Evolutionary conservation across 306 rosid genomes (phyloP).

Genomic region (Neltuma alba): DNA sequence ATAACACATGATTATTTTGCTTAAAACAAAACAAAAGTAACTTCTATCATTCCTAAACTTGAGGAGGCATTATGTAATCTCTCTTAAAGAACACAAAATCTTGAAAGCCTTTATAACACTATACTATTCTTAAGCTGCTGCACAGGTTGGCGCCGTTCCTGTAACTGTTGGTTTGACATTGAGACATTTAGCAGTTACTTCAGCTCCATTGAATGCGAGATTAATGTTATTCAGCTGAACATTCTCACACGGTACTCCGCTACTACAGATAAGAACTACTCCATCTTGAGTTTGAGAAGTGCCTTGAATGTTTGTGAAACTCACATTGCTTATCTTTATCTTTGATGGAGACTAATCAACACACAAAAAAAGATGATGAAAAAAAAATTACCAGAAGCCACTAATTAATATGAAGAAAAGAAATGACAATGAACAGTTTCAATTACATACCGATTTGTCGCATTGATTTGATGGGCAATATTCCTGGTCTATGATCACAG

Average conservation of each 20-base stretch:
- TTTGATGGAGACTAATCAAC: not conserved
- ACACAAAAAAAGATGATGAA: too few species aligned
- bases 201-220: not conserved
- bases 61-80: too few species aligned
- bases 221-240: not conserved
- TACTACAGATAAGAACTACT: not conserved
- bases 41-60: too few species aligned
- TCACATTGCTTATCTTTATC: not conserved
- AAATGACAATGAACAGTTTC: not conserved
- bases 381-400: too few species aligned
- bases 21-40: too few species aligned
- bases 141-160: not conserved
- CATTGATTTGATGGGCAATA: not conserved
- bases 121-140: not conserved
- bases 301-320: not conserved
- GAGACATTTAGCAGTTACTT: not conserved
- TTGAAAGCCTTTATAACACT: not conserved
- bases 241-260: not conserved
- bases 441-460: not conserved
- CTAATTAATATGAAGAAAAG: too few species aligned
- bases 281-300: not conserved
- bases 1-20: too few species aligned
- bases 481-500: not conserved
- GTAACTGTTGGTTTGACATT: not conserved
- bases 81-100: too few species aligned